phyloP scores from a whole-genome alignment of 768 basidiomycete genomes.

The Floccularia luteovirens region DNA sequence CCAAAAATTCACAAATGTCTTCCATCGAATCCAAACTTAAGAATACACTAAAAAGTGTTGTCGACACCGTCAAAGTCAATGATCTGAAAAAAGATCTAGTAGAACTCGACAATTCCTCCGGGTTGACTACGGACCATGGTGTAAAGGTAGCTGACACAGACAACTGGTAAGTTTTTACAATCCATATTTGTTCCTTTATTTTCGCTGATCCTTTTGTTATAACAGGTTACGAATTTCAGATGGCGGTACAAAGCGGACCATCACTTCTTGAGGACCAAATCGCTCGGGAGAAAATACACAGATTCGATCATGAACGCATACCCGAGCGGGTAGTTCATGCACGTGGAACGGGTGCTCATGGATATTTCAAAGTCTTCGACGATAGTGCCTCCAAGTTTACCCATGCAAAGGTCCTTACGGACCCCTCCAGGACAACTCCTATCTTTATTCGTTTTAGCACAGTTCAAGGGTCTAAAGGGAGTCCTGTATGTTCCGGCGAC shows the following conservation, averaged over 20 bases:
- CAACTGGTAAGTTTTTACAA: constrained; percentile 40
- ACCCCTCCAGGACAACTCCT: constrained; percentile 65
- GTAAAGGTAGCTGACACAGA: constrained; percentile 54
- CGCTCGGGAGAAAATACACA: constrained; percentile 65
- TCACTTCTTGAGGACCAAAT: constrained; percentile 75
- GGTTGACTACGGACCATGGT: constrained; percentile 58
- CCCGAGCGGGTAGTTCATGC: constrained; percentile 78
- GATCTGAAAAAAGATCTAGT: constrained; percentile 25
- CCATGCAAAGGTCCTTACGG: constrained; percentile 62
- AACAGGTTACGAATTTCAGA: constrained; percentile 47
- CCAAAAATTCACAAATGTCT: constrained; percentile 10
- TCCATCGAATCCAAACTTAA: constrained; percentile 14
- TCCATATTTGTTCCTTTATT: background rate
- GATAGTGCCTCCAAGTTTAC: constrained; percentile 66
- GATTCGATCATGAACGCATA: constrained; percentile 86
- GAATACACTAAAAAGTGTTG: constrained; percentile 15
- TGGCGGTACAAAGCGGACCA: constrained; percentile 49
- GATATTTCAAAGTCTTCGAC: constrained; percentile 72
- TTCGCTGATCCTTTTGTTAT: constrained; percentile 1
- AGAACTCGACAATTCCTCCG: constrained; percentile 17
- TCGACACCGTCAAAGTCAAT: constrained; percentile 22
- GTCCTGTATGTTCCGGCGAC: constrained; percentile 43
- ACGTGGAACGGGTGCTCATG: constrained; percentile 74
- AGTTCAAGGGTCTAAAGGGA: constrained; percentile 76
- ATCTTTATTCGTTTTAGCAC: constrained; percentile 83